These are phyloP conservation scores for Conringia planisiliqua DNA, from an alignment of 345 rosid genomes.

Conservation along the genomic window DNA sequence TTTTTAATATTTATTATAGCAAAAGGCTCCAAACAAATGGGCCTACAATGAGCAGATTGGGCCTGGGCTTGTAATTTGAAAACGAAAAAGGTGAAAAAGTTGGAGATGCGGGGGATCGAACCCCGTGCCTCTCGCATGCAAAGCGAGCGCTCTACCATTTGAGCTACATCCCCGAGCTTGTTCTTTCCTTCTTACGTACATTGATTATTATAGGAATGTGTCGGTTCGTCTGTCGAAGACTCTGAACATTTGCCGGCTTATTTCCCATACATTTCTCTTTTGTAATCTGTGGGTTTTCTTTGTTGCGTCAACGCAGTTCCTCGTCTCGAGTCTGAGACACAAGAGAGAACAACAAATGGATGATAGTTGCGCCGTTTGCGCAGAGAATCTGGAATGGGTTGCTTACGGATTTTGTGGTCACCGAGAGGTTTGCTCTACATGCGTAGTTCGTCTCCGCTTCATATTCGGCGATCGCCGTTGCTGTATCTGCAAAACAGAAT, in stretches of 20 bases:
- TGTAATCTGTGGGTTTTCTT: background rate
- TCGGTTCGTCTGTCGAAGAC: background rate
- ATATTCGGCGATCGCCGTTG: constrained; percentile 77
- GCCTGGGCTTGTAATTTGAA: background rate
- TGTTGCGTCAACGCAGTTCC: constrained; percentile 3
- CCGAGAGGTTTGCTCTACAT: constrained; percentile 85
- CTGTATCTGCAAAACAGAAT: constrained; percentile 84
- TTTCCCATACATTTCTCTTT: background rate
- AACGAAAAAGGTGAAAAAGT: background rate
- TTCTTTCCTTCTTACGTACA: no score
- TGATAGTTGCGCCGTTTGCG: constrained; percentile 91
- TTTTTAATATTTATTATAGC: no score
- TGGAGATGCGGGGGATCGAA: constrained; percentile 93
- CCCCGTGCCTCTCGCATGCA: constrained; percentile 96
- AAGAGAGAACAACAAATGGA: constrained; percentile 45
- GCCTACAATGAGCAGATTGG: background rate
- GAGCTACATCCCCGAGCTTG: constrained; percentile 35
- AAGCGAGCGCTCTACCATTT: constrained; percentile 97
- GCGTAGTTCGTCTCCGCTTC: constrained; percentile 90
- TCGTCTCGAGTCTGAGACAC: background rate
- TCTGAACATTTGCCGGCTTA: background rate
- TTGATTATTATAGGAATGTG: background rate
- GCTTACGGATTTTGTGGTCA: constrained; percentile 92
- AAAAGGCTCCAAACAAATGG: no score
- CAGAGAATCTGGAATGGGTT: constrained; percentile 84